Conservation (phyloP, 2,329 filamentous ascomycete species). For the Tolypocladium pustulatum region DNA sequence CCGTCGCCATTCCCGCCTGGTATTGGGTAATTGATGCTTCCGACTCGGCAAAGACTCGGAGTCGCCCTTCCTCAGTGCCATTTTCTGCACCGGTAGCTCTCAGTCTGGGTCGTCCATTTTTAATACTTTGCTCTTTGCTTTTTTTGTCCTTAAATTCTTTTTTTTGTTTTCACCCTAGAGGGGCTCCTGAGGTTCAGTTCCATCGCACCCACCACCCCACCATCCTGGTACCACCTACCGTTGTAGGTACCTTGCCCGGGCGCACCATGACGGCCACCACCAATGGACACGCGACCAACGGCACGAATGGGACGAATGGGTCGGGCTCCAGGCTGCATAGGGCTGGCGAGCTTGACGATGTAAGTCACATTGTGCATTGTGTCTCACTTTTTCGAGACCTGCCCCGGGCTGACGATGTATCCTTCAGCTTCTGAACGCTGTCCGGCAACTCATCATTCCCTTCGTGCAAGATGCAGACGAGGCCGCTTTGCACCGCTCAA, state of each 20-base stretch:
- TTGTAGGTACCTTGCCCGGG: background rate
- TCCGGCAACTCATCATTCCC: constrained; percentile 57
- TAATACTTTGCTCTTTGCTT: too few species aligned
- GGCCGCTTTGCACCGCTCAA: constrained; percentile 37
- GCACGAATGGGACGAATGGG: constrained; percentile 9
- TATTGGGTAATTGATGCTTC: background rate
- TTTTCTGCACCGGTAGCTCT: background rate
- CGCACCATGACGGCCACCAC: constrained; percentile 13
- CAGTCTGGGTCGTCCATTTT: background rate
- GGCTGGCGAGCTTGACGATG: constrained; percentile 21
- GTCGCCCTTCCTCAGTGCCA: background rate
- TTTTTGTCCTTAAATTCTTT: background rate
- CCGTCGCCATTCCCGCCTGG: background rate
- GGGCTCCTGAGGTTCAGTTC: background rate
- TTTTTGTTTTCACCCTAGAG: background rate
- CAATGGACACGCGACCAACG: constrained; percentile 6
- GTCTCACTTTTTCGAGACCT: background rate
- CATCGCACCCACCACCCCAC: background rate
- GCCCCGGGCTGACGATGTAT: constrained; percentile 11
- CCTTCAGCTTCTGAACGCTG: constrained; percentile 53
- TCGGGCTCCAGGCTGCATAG: constrained; percentile 14
- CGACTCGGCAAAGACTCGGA: background rate
- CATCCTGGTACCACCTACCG: background rate
- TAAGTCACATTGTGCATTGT: constrained; percentile 7
- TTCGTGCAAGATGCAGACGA: constrained; percentile 64